Conservation (phyloP, 1,139 yeast genomes). For the Saccharomyces pastorianus region DNA sequence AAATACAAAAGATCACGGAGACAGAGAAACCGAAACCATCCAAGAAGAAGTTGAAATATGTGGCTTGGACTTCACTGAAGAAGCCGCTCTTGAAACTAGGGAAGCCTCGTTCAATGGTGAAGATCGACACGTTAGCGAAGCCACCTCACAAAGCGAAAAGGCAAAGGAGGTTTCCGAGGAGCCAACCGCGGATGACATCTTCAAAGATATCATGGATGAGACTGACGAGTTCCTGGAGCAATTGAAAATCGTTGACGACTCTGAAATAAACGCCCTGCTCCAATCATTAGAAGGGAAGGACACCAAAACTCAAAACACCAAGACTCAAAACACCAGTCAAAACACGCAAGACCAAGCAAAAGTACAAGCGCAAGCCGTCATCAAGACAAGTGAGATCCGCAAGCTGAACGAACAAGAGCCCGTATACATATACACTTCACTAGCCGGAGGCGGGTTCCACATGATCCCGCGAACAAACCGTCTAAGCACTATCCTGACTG, state of each 20-base stretch:
- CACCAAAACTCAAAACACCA: not conserved
- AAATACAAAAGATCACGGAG: no score
- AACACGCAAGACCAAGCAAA: not conserved
- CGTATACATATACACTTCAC: conserved; percentile 71
- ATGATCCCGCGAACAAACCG: conserved; percentile 75
- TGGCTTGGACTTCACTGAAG: not conserved
- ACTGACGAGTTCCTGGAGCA: conserved; percentile 24
- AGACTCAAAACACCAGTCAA: not conserved
- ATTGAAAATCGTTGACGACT: conserved; percentile 18
- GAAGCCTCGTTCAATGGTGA: not conserved
- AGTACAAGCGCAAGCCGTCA: not conserved
- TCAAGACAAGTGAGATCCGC: conserved; percentile 13
- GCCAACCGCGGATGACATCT: not conserved
- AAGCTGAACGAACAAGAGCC: conserved; percentile 40
- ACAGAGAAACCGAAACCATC: conserved; percentile 1
- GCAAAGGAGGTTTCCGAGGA: not conserved
- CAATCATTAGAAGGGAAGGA: conserved; percentile 9
- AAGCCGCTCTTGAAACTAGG: not conserved
- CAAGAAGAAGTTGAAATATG: conserved; percentile 11
- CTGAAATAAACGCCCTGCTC: conserved; percentile 24
- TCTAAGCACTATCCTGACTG: conserved; percentile 64
- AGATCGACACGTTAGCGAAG: not conserved
- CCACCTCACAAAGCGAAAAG: not conserved
- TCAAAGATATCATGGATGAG: conserved; percentile 17
- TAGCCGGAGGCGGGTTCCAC: conserved; percentile 83